A percentile compares a stretch with the other conserved stretches of the same genome.
phyloP scores from a whole-genome alignment of 768 basidiomycete genomes.

The Russula sp. region DNA sequence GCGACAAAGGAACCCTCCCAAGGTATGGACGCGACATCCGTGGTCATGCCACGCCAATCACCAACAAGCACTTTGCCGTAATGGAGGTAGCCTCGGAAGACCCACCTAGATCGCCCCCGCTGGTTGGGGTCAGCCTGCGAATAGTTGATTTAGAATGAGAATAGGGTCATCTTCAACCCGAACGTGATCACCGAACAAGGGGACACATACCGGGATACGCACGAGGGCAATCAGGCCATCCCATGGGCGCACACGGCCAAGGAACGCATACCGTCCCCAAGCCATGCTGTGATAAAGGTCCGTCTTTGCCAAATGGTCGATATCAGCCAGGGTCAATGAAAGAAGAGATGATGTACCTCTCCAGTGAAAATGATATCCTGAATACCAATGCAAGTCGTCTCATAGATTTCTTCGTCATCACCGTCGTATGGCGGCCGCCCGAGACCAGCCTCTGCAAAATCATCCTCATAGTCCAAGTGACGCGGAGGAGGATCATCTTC shows the following conservation, averaged over 20 bases:
- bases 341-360: conserved; percentile 33
- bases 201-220: conserved; percentile 25
- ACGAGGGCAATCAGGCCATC: conserved; percentile 35
- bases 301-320: conserved; percentile 32
- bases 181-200: background rate
- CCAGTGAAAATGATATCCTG: conserved; percentile 57
- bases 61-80: conserved; percentile 62
- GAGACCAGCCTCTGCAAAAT: conserved; percentile 23
- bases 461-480: conserved; percentile 22
- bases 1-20: conserved; percentile 63
- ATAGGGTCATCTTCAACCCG: background rate
- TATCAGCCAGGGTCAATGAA: background rate
- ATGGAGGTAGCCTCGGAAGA: conserved; percentile 68
- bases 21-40: conserved; percentile 38
- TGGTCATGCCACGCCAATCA: conserved; percentile 52
- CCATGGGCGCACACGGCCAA: conserved; percentile 32
- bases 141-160: background rate
- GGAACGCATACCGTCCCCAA: conserved; percentile 31
- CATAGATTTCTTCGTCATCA: conserved; percentile 23
- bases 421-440: conserved; percentile 25
- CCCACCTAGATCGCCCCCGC: conserved; percentile 25
- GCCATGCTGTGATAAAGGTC: conserved; percentile 34
- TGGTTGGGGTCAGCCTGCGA: conserved; percentile 13
- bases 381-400: conserved; percentile 43
- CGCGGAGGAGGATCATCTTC: background rate